Evolutionary conservation across 176 grass and related monocot genomes (phyloP).

Genomic region (Oryza rufipogon): DNA sequence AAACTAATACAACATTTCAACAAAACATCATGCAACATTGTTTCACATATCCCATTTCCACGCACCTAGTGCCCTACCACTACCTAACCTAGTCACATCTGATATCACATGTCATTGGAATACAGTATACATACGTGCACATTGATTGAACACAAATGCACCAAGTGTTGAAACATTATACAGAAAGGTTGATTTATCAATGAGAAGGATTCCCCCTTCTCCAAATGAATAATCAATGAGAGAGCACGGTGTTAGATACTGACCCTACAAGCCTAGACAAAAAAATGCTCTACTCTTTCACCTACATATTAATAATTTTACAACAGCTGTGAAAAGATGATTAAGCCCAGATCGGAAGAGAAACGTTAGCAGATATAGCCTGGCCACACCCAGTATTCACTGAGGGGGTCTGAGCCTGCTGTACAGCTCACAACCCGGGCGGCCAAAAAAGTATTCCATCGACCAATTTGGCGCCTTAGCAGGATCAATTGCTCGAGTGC

Average conservation of each 20-base stretch:
- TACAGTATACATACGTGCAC: conserved; percentile 51
- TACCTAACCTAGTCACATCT: conserved; percentile 53
- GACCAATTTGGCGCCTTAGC: conserved; percentile 37
- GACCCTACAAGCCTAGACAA: conserved; percentile 56
- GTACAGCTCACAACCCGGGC: neutral
- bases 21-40: conserved; percentile 36
- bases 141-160: conserved; percentile 55
- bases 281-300: conserved; percentile 57
- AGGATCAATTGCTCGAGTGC: conserved; percentile 29
- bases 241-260: conserved; percentile 53
- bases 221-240: conserved; percentile 68
- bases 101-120: conserved; percentile 30
- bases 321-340: conserved; percentile 47
- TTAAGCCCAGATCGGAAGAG: conserved; percentile 28
- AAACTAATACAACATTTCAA: conserved; percentile 35
- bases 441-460: conserved; percentile 28
- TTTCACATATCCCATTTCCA: conserved; percentile 25
- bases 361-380: conserved; percentile 29
- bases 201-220: conserved; percentile 53
- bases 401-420: neutral
- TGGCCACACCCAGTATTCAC: conserved; percentile 14
- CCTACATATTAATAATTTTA: conserved; percentile 57
- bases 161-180: conserved; percentile 53
- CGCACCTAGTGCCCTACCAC: conserved; percentile 1
- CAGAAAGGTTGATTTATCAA: conserved; percentile 52